Evolutionary conservation across 495 filamentous ascomycete species (phyloP).

Genomic region (Chaetomium fimeti): DNA sequence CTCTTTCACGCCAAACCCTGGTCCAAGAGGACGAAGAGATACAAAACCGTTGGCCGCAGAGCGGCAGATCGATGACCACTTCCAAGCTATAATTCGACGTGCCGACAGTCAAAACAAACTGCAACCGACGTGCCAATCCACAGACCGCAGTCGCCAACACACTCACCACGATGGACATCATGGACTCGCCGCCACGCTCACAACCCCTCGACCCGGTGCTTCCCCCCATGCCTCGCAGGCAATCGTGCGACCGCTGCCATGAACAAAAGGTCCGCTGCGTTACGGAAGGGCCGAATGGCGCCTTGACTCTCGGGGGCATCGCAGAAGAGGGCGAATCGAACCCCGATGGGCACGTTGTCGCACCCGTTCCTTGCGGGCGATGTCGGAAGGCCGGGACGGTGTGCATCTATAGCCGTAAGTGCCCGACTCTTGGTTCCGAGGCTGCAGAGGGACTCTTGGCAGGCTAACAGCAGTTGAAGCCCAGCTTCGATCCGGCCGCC

Average conservation of each 20-base stretch:
- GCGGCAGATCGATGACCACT: background rate
- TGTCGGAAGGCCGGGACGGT: slow-evolving; percentile 27
- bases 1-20: background rate
- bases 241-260: slow-evolving; percentile 32
- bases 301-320: slow-evolving; percentile 15
- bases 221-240: slow-evolving; percentile 29
- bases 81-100: background rate
- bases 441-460: no score
- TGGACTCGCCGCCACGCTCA: background rate
- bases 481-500: slow-evolving; percentile 29
- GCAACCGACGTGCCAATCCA: background rate
- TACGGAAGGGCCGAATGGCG: slow-evolving; percentile 18
- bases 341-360: slow-evolving; percentile 14
- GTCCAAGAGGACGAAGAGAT: background rate
- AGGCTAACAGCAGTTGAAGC: slow-evolving; percentile 14
- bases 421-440: background rate
- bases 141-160: background rate
- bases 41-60: background rate
- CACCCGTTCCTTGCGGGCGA: slow-evolving; percentile 23
- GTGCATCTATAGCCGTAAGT: slow-evolving; percentile 31
- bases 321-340: slow-evolving; percentile 16
- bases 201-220: background rate
- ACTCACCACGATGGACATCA: background rate
- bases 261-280: slow-evolving; percentile 32
- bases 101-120: background rate